Evolutionary conservation across 306 rosid genomes (phyloP), one percentile per base, ranked within the genome.

Genomic region (Medicago ruthenica): DNA sequence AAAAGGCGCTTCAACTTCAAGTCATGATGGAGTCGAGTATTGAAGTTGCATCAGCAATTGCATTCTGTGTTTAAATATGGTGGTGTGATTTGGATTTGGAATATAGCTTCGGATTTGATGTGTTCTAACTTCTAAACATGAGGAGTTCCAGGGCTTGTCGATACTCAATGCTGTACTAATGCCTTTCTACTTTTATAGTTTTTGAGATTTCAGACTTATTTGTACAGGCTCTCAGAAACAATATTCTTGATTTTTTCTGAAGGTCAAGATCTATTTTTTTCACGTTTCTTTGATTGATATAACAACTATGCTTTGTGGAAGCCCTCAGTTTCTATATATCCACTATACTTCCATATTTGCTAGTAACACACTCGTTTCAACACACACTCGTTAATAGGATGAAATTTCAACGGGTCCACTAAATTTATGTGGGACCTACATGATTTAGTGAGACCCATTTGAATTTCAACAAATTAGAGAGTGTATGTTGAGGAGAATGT

Each of bases 101-200:
- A 53, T 69, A 16, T 47, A 18, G 63, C 51, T 58, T 45, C 71
- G 18, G 22, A 74, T 59, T 71, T 57, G 21, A 41, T 63, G 40
- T 16, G 7, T 71, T 53, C 44, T 24, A 24, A 59, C 10, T 59
- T 59, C 40, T 40, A 31, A 44, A 75, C 59, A 13, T 9, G 39
- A 64, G 72, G 60, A 8, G 78, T 48, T 48, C 54, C 18, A 14
- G 7, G 17, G 54, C 54, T 48, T 15, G 54, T 48, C 2, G 6
- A 5, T 48, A 14, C 17, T 9, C 5, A 13, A 45, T 13, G 15
- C 2, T 2, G 8, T 40, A 40, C 1, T 40, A 40, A 40, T 8
- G 51, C 4, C n/a, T 45, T 45, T 45, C 51, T 45, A 11, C 5
- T 45, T 45, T 45, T 12, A 48, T 13, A 48, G 42, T 60, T 62